Percentiles rank a stretch among this genome's conserved stretches.
phyloP scores from a whole-genome alignment of 805 yeast species.

The Starmera pachycereana region DNA sequence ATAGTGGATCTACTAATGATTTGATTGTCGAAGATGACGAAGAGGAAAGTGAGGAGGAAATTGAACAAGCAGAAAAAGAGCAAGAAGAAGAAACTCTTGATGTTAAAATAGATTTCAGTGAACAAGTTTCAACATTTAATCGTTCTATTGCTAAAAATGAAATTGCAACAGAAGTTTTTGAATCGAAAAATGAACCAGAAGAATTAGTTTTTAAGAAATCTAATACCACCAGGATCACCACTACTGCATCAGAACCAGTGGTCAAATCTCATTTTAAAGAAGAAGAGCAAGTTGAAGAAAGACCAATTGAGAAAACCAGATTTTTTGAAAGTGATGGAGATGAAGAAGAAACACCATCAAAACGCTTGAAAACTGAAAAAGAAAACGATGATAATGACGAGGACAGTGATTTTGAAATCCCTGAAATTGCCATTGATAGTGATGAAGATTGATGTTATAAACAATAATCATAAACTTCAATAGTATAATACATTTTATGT shows the following conservation, averaged over 20 bases:
- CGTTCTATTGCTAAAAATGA: not conserved
- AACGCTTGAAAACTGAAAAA: slow-evolving; percentile 13
- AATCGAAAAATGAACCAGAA: slow-evolving; percentile 1
- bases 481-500: no score
- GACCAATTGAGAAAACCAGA: slow-evolving; percentile 9
- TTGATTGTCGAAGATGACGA: slow-evolving; percentile 20
- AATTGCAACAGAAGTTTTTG: slow-evolving; percentile 13
- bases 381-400: slow-evolving; percentile 18
- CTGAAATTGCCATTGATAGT: slow-evolving; percentile 30
- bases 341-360: slow-evolving; percentile 15
- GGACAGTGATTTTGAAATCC: slow-evolving; percentile 42
- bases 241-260: no score
- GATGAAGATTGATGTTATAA: slow-evolving; percentile 36
- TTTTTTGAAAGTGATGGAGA: slow-evolving; percentile 11
- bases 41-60: slow-evolving; percentile 14
- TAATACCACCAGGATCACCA: no score
- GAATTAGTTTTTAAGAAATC: no score
- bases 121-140: slow-evolving; percentile 6
- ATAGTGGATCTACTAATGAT: slow-evolving; percentile 12
- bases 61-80: slow-evolving; percentile 1
- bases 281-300: slow-evolving; percentile 1
- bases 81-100: slow-evolving; percentile 5
- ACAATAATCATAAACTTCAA: slow-evolving; percentile 10
- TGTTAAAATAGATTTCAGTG: slow-evolving; percentile 3
- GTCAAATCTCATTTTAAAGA: no score